Evolutionary conservation across 2,329 filamentous ascomycete genomes (phyloP), one percentile per base, ranked within the genome.

Genomic region (Dothiorella sarmentorum): DNA sequence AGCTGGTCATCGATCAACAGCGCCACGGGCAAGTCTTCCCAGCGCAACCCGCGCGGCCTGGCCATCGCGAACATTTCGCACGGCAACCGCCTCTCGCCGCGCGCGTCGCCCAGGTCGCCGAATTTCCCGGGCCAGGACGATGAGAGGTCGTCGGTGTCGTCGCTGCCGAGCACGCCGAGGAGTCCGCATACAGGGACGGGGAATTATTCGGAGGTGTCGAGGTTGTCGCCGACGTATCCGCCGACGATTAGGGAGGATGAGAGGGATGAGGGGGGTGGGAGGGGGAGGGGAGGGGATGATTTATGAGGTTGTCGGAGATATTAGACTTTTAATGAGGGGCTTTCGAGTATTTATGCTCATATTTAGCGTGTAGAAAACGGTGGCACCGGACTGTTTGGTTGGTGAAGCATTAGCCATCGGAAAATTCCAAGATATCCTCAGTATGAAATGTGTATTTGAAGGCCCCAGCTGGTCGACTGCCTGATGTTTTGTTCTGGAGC

Each of bases 171-270:
- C 27, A 56, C 52, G 26, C 52, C 52, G 27, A 22, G 52, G 13
- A 29, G 18, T n/a, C 33, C 26, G 7, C 44, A 43, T 13, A 13
- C 26, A 4, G 38, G 27, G 9, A 43, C 37, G 15, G 52, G 26
- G 9, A 55, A 20, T 3, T 43, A 43, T n/a, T 43, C 40, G 26
- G 37, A 56, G 3, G 52, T 44, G 40, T 31, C 38, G 9, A 42
- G 40, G 52, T 10, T 38, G 52, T 43, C 35, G 11, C 52, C 52
- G 37, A 33, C 35, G 38, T 35, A 43, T 44, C 52, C 52, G 27
- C 52, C 52, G 37, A 22, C 37, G 26, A 56, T 56, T 24, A 29
- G 11, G 13, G 52, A 56, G 27, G 52, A 56, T 6, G 29, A 42
- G 22, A 11, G 37, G n/a, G 51, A 24, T 3, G 51, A 27, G n/a